A percentile compares a stretch with the other conserved stretches of the same genome.
phyloP scores from a whole-genome alignment of 2,329 filamentous ascomycete genomes.

The Monosporascus sp. region DNA sequence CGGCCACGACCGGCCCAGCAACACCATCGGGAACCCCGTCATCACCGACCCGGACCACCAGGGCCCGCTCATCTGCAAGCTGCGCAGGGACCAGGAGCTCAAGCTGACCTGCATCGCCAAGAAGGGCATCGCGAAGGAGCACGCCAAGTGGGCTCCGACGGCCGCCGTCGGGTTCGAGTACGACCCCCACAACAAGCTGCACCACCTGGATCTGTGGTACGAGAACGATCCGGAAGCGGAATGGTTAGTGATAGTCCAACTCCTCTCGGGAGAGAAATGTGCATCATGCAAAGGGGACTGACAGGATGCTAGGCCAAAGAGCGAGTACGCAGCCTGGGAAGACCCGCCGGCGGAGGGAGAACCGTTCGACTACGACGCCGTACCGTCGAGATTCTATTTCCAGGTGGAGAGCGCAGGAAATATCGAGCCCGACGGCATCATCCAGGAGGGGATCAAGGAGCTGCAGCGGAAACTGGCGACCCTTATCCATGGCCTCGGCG shows the following conservation, averaged over 20 bases:
- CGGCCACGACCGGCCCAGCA: conserved; percentile 63
- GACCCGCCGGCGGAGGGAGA: conserved; percentile 76
- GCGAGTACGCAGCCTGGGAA: conserved; percentile 74
- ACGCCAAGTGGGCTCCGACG: conserved; percentile 95
- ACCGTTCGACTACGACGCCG: conserved; percentile 84
- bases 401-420: conserved; percentile 87
- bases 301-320: conserved; percentile 62
- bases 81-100: conserved; percentile 84
- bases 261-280: background rate
- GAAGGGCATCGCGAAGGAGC: conserved; percentile 98
- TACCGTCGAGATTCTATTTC: conserved; percentile 82
- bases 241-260: conserved; percentile 57
- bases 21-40: conserved; percentile 72
- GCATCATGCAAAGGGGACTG: conserved; percentile 9
- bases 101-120: conserved; percentile 90
- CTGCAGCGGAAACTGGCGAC: conserved; percentile 85
- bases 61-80: conserved; percentile 83
- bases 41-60: conserved; percentile 77
- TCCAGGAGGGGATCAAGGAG: conserved; percentile 81
- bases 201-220: conserved; percentile 91
- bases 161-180: conserved; percentile 95
- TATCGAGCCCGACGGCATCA: conserved; percentile 82
- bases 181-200: conserved; percentile 93
- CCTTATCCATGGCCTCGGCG: conserved; percentile 60
- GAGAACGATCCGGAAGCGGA: conserved; percentile 77